Conservation (phyloP, 2,329 filamentous ascomycete species). For the Chaetomium sp. region DNA sequence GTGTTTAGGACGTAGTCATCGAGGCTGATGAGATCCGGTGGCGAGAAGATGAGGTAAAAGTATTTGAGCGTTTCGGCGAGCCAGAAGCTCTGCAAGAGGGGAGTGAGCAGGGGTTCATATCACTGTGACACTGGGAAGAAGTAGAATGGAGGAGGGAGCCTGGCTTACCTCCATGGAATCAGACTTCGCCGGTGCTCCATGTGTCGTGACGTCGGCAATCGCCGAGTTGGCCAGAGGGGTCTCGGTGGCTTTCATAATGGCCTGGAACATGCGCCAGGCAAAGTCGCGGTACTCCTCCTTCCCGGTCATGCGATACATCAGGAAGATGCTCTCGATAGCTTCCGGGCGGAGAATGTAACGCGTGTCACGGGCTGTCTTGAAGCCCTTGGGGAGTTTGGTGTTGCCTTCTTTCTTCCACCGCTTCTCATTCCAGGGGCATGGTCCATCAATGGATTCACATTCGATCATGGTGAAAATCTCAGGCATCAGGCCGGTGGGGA, state of each 20-base stretch:
- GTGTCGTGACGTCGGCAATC: conserved; percentile 41
- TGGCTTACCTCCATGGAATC: conserved; percentile 56
- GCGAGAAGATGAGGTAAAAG: conserved; percentile 56
- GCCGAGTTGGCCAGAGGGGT: conserved; percentile 48
- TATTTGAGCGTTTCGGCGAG: conserved; percentile 45
- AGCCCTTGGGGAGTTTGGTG: conserved; percentile 25
- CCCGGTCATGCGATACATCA: conserved; percentile 58
- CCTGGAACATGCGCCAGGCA: conserved; percentile 58
- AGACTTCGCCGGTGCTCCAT: conserved; percentile 31
- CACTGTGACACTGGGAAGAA: too few species aligned
- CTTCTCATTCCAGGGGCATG: conserved; percentile 32
- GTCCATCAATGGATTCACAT: conserved; percentile 31
- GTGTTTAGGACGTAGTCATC: conserved; percentile 49
- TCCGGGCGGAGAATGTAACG: conserved; percentile 55
- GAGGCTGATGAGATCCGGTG: conserved; percentile 48
- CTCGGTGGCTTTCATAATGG: conserved; percentile 44
- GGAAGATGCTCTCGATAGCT: conserved; percentile 61
- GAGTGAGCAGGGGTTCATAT: background rate
- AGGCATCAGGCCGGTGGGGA: conserved; percentile 53
- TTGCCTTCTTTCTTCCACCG: conserved; percentile 27
- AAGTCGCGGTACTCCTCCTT: conserved; percentile 47
- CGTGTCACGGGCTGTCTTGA: conserved; percentile 25
- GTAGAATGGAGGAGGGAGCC: too few species aligned
- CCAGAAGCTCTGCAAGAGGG: conserved; percentile 36
- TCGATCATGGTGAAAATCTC: conserved; percentile 44